Evolutionary conservation across 495 filamentous ascomycete species (phyloP), one percentile per base, ranked within the genome.

Genomic region (Hyaloscypha bicolor): DNA sequence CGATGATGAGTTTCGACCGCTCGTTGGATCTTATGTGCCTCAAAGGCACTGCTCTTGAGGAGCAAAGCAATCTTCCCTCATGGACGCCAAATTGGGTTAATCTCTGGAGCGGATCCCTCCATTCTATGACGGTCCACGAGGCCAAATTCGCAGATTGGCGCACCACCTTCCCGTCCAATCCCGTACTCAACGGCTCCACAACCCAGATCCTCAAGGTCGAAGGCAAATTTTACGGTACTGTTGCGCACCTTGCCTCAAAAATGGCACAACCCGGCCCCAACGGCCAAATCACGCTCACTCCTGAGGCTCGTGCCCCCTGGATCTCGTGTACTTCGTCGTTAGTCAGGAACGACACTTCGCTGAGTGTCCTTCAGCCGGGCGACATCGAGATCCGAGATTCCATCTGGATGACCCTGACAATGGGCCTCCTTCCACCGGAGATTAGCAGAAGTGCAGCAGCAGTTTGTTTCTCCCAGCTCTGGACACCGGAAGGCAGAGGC

Each of bases 11-110:
- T 31, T 56, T 29, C 9, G 29, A 56, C 16, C 21, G 53, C 22
- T 56, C 56, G 9, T n/a, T 60, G 30, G 56, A 60, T n/a, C 56
- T 60, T 6, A 60, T 60, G 32, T 60, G 56, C 11, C 19, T 60
- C 16, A 60, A 60, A 60, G 56, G 56, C 4, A 60, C 32, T 21
- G 5, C 42, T 4, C 42, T 48, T 4, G 11, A 48, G 4, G 42
- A 48, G 1, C 8, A 48, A 6, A 19, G 16, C 4, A n/a, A 60
- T 2, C n/a, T 60, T 33, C 56, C 56, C 9, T 33, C 56, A 12
- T 60, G 56, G 56, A 37, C 31, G 6, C 56, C 56, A 12, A 60
- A 60, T 37, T 31, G 22, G 29, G 32, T 37, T 19, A 37, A 60
- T 21, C 22, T 60, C 22, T 60, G 56, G 56, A 6, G 5, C 25